phyloP scores from a whole-genome alignment of 495 filamentous ascomycete genomes.

The Xylaria intraflava region DNA sequence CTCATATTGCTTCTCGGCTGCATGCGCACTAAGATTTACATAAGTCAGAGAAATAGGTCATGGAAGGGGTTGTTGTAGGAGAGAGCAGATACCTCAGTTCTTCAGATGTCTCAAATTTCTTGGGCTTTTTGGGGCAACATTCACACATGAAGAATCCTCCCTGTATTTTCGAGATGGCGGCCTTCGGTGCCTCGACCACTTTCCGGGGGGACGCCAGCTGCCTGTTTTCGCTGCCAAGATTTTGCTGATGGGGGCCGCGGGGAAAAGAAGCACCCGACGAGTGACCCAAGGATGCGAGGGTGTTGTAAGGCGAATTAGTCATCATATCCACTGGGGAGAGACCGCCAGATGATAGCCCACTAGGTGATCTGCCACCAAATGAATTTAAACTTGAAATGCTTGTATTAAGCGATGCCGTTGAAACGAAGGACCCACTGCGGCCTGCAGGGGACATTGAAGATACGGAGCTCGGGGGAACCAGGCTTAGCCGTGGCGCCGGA shows the following conservation, averaged over 20 bases:
- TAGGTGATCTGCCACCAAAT: conserved; percentile 67
- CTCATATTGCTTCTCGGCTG: conserved; percentile 92
- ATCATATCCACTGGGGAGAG: conserved; percentile 49
- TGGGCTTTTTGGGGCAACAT: conserved; percentile 97
- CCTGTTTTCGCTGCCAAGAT: conserved; percentile 37
- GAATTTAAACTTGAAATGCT: conserved; percentile 68
- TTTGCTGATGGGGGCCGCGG: conserved; percentile 43
- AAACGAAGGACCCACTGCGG: conserved; percentile 70
- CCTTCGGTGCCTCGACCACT: conserved; percentile 38
- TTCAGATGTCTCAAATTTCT: conserved; percentile 84
- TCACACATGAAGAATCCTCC: conserved; percentile 72
- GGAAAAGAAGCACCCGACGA: conserved; percentile 50
- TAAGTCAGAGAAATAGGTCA: neutral
- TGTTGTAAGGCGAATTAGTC: conserved; percentile 52
- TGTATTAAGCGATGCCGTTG: conserved; percentile 57
- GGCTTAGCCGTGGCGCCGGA: conserved; percentile 52
- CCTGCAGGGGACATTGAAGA: conserved; percentile 67
- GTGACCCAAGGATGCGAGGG: conserved; percentile 52
- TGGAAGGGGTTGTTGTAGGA: neutral
- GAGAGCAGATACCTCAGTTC: conserved; percentile 63
- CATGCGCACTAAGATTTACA: conserved; percentile 50
- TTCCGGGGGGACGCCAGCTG: conserved; percentile 42
- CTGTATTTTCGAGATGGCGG: conserved; percentile 37
- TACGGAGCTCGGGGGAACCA: conserved; percentile 57
- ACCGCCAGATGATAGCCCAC: conserved; percentile 59